Conservation (phyloP, 2,329 filamentous ascomycete species). For the Emmonsiellopsis sp. region DNA sequence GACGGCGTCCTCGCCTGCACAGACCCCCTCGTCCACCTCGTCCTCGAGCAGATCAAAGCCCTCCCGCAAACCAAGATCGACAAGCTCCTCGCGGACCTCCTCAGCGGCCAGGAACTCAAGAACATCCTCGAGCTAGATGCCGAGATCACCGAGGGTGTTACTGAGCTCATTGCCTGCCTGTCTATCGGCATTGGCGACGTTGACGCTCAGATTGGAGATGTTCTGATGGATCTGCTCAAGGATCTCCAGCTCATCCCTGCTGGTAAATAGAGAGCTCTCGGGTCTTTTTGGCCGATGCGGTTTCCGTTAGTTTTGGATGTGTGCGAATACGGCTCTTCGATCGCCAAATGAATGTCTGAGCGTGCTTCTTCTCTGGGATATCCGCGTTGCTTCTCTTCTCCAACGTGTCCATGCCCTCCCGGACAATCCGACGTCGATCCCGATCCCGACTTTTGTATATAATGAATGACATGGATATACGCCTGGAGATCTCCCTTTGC, state of each 20-base stretch:
- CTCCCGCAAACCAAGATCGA: neutral
- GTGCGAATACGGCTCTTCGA: no score
- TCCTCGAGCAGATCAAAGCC: neutral
- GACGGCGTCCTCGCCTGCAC: neutral
- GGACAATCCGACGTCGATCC: no score
- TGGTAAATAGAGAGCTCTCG: neutral
- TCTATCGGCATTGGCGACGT: neutral
- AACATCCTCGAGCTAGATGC: neutral
- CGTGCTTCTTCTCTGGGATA: no score
- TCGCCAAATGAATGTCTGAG: no score
- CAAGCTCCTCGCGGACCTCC: neutral
- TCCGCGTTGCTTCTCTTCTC: no score
- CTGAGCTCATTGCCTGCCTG: neutral
- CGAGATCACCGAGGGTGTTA: neutral
- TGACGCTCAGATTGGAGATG: neutral
- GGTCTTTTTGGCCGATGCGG: neutral
- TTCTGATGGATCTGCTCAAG: neutral
- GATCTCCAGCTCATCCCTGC: neutral
- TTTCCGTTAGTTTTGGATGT: neutral
- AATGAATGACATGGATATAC: no score
- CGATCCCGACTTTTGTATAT: no score
- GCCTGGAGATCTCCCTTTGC: no score
- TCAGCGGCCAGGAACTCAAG: neutral
- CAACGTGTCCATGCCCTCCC: no score
- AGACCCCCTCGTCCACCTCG: neutral